Evolutionary conservation across 495 filamentous ascomycete genomes (phyloP), one percentile per base, ranked within the genome.

Genomic region (Bombardia bombarda): DNA sequence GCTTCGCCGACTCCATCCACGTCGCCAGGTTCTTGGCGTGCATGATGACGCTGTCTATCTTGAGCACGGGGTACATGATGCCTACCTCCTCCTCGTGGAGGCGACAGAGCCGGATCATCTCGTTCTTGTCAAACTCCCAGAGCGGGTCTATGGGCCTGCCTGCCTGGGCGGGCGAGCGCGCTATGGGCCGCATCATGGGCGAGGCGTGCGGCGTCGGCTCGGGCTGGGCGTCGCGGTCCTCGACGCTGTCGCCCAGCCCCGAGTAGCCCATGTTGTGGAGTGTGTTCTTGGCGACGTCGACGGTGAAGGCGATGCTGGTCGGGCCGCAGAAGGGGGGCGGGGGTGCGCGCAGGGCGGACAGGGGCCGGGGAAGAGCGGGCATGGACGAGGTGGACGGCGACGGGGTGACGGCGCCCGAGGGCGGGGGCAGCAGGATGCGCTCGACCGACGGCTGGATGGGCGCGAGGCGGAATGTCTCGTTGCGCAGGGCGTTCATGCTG

Each of bases 211-310:
- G 76, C 25, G 78, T 77, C 2, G 58, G 69, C 16, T 75, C 65
- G 0, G 72, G 73, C 12, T 72, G 63, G 25, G 31, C 25, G 23
- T 72, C 38, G 52, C 80, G 76, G n/a, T 77, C 70, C 20, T 79
- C 75, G 22, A 53, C 69, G 37, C 76, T 74, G 33, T 83, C 82
- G 12, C 60, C 51, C 0, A 64, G 51, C 1, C 67, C 70, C 6
- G 80, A 77, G 45, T 93, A 89, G 2, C 88, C 89, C 87, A 95
- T 93, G 43, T 78, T 87, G 49, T 90, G 84, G 18, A 95, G 64
- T 14, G 87, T 94, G 30, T 80, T 86, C 57, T 86, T 87, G 18
- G 89, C 89, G 4, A 94, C 84, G 49, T 88, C 83, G 43, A 95
- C 79, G 49, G 81, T 89, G 67, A 88, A 95, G 6, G 81, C 79